Evolutionary conservation across 2,329 filamentous ascomycete species (phyloP).

Genomic region (Gaeumannomyces tritici): DNA sequence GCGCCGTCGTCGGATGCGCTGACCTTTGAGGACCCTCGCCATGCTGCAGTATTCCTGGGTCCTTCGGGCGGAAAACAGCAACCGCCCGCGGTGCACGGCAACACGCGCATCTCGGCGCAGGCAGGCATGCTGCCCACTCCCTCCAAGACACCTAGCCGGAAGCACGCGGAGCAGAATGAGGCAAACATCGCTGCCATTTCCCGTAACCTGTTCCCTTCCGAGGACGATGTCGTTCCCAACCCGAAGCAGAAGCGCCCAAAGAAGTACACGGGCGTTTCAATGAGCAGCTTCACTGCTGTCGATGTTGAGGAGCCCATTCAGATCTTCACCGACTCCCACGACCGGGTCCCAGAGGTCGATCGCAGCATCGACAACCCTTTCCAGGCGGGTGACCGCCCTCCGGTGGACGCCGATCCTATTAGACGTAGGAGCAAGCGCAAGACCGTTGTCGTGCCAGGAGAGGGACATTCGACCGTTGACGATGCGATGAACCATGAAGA

Average conservation of each 20-base stretch:
- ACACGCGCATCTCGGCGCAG: slow-evolving; percentile 16
- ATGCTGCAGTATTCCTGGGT: slow-evolving; percentile 32
- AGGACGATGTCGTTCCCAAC: slow-evolving; percentile 44
- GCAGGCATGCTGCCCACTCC: slow-evolving; percentile 63
- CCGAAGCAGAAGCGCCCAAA: slow-evolving; percentile 49
- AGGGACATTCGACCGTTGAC: slow-evolving; percentile 49
- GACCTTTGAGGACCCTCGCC: slow-evolving; percentile 30
- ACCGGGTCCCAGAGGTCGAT: slow-evolving; percentile 62
- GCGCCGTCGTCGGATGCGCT: slow-evolving; percentile 36
- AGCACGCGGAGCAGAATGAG: slow-evolving; percentile 42
- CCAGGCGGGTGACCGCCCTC: slow-evolving; percentile 30
- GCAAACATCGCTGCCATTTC: slow-evolving; percentile 45
- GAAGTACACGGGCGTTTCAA: slow-evolving; percentile 43
- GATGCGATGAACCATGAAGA: slow-evolving; percentile 56
- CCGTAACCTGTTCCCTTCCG: slow-evolving; percentile 52
- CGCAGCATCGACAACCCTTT: slow-evolving; percentile 64
- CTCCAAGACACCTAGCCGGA: slow-evolving; percentile 62
- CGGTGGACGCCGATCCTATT: slow-evolving; percentile 26
- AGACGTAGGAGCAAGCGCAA: slow-evolving; percentile 47
- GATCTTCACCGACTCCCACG: slow-evolving; percentile 73
- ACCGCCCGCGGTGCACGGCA: slow-evolving; percentile 11
- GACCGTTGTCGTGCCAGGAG: slow-evolving; percentile 43
- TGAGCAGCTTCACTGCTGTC: slow-evolving; percentile 50
- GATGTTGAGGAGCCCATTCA: slow-evolving; percentile 51
- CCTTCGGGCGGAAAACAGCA: slow-evolving; percentile 12